Evolutionary conservation across 768 basidiomycete species (phyloP), one percentile per base, ranked within the genome.

Genomic region (Amanita muscaria): DNA sequence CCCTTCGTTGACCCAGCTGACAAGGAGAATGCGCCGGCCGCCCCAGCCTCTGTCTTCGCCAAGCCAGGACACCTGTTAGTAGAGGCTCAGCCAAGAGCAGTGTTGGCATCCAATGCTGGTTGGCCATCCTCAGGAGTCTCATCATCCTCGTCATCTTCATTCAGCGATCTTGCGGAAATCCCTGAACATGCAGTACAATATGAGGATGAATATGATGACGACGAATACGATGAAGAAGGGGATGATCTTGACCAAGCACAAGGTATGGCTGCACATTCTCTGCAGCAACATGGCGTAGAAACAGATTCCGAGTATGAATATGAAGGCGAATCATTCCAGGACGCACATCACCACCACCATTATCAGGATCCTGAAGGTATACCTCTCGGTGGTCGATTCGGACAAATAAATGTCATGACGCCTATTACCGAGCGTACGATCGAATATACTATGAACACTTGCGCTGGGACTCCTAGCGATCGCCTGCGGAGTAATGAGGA

Each of bases 361-460:
- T 47, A 47, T 30, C 46, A 41, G 25, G 40, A 47, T 18, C 38
- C 31, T 14, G 39, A 35, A 14, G 23, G 72, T 18, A 64, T 71
- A 15, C 82, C 84, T 22, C 67, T 83, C 40, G 83, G 82, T 12
- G 81, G 86, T 14, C 76, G 87, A 21, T 85, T 88, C 57, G 86
- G 84, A 27, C 71, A 75, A 47, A 87, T 97, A 64, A 81, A 86
- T 56, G 82, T 93, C 45, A 92, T 99, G 91, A 98, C 94, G 7
- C 94, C 96, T 2, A 97, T 98, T 61, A 89, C 89, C 10, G 96
- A 99, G 62, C 74, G 93, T 32, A 98, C 96, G 8, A 77, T 77
- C 55, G 96, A 98, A 62, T 93, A 63, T 44, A 73, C 85, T 3
- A 71, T 70, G 24, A 83, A 79, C 53, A 83, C 78, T 12, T 68